Conservation (phyloP, 1,284 basidiomycete species). For the Rhodotorula sp. region DNA sequence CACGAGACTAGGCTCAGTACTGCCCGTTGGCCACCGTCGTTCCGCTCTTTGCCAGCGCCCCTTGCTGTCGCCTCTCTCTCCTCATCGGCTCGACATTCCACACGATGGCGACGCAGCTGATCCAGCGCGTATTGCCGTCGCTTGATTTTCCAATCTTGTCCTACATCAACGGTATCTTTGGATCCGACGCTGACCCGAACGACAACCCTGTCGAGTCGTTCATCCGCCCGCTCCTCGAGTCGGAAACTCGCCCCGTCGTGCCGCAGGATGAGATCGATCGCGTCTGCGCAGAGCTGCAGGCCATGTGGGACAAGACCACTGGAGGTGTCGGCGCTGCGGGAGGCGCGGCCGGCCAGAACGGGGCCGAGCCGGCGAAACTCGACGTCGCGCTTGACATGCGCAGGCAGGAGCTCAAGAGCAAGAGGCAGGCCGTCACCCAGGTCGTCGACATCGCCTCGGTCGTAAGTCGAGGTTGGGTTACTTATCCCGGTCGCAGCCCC, state of each 20-base stretch:
- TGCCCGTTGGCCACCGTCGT: neutral
- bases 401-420: conserved; percentile 56
- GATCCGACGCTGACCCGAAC: conserved; percentile 41
- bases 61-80: neutral
- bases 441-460: conserved; percentile 46
- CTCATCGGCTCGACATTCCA: neutral
- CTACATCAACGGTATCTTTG: conserved; percentile 31
- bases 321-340: conserved; percentile 35
- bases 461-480: conserved; percentile 51
- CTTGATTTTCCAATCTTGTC: conserved; percentile 15
- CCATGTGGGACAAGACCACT: conserved; percentile 59
- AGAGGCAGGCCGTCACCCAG: conserved; percentile 46
- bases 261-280: conserved; percentile 64
- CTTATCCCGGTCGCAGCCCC: too few species aligned
- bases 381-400: conserved; percentile 96
- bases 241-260: conserved; percentile 56
- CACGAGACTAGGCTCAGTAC: neutral
- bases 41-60: neutral
- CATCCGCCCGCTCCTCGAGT: conserved; percentile 48
- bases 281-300: conserved; percentile 64
- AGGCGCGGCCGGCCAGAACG: conserved; percentile 34
- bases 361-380: conserved; percentile 61
- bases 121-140: conserved; percentile 20
- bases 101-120: conserved; percentile 16
- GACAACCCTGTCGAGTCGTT: conserved; percentile 51